Conservation (phyloP, 768 basidiomycete genomes). For the Sistotremastrum niveocremeum region DNA sequence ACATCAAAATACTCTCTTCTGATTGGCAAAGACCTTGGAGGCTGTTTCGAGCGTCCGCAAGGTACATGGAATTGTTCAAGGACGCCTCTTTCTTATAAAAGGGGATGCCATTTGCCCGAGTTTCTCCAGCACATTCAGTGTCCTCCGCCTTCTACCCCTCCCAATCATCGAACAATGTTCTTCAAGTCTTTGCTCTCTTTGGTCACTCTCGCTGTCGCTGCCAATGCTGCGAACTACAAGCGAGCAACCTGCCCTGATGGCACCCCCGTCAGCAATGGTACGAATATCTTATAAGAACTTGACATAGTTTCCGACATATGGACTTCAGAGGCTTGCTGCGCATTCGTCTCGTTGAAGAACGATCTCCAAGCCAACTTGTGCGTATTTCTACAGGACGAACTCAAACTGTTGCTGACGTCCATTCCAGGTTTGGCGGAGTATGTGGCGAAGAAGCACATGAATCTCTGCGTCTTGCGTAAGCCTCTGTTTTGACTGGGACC, state of each 20-base stretch:
- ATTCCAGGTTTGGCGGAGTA: conserved; percentile 1
- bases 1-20: too few species aligned
- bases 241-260: conserved; percentile 4
- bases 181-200: conserved; percentile 3
- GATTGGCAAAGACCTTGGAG: too few species aligned
- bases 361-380: conserved; percentile 4
- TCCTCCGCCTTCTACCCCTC: background rate
- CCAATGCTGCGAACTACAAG: background rate
- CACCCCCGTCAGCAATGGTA: conserved; percentile 1
- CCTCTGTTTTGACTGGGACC: too few species aligned
- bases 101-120: background rate
- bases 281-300: too few species aligned
- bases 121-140: background rate
- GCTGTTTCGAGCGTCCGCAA: too few species aligned
- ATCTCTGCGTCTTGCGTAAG: background rate
- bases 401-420: background rate
- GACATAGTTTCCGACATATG: too few species aligned
- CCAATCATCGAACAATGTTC: background rate
- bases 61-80: too few species aligned
- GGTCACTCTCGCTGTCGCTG: background rate
- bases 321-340: conserved; percentile 1
- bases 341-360: conserved; percentile 5
- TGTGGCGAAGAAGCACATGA: conserved; percentile 6
- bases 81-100: background rate
- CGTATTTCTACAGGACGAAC: background rate